Evolutionary conservation across 1,139 yeast species (phyloP), one percentile per base, ranked within the genome.

Genomic region (Diutina ranongensis): DNA sequence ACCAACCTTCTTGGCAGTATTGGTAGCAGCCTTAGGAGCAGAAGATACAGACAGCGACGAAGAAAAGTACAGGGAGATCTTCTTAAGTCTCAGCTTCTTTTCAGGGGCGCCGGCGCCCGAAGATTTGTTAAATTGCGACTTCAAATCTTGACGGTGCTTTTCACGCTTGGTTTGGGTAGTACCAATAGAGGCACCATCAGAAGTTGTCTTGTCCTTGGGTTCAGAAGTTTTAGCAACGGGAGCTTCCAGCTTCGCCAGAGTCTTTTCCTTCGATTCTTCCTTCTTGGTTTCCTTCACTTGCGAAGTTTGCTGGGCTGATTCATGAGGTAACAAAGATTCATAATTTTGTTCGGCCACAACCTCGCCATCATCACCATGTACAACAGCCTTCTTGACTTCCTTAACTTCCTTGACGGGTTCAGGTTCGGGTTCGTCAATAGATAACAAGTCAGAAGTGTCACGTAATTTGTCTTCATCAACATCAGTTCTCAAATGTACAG

Each of bases 281-380:
- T 53, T 46, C 54, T 58, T 22, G 47, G 55, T 51, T 19, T 49
- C 49, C 44, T 52, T 52, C 34, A 55, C 52, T 34, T 56, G 60
- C 45, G 57, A 62, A 49, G 60, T 59, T 51, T 59, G 60, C 22
- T 40, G 15, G 2, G 25, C n/a, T 5, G 13, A 9, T 9, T 12
- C 34, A 31, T 4, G 13, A 31, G 13, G 4, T 15, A 31, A 9
- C 34, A 15, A 31, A 12, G 8, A 10, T 5, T 31, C 4, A 12
- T 15, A 12, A 80, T 71, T 63, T 82, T 83, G 54, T 83, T 78
- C 50, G 80, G 79, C 13, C 84, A 74, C 35, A 81, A 74, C 33
- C 80, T 65, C 13, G 80, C 80, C 59, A 82, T 69, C 60, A 81
- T 82, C 60, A 50, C 49, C 54, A 33, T 19, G 46, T 49, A 50